Evolutionary conservation across 2,329 filamentous ascomycete genomes (phyloP), one percentile per base, ranked within the genome.

Genomic region (Alternaria rosae): DNA sequence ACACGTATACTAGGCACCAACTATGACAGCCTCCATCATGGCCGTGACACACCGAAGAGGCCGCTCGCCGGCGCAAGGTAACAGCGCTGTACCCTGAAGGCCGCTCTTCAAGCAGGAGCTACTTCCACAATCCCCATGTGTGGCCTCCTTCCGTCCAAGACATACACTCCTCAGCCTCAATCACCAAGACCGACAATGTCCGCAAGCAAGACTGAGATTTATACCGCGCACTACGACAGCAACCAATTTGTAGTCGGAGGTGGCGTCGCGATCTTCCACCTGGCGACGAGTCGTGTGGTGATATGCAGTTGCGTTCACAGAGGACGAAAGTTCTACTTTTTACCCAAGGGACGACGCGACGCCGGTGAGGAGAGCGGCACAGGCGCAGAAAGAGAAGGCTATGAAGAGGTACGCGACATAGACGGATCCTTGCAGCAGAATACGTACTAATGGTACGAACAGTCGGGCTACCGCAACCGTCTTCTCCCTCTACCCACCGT

Each of bases 261-360:
- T 5, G 84, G 84, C 13, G 82, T 84, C 0, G 83, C 82, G 2
- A 85, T 85, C 42, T 85, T 85, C 72, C 84, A 85, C 64, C 66
- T 85, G 23, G 81, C 82, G 1, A 77, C 78, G 8, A 69, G 70
- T 6, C 73, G 83, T 41, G 82, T 85, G 2, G 83, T 85, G 1
- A 70, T 85, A 11, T 85, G 83, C 73, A 82, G 80, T 62, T 83
- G 59, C 70, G 70, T 13, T 75, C 82, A 55, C 58, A 60, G 66
- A 5, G 74, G 69, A 4, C 62, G 55, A 21, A 70, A 72, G 23
- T 82, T 82, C 66, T 84, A 78, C 68, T 85, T 85, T 67, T 69
- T 85, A 9, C 83, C 83, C 6, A 85, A 85, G 65, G 83, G 84
- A 3, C 73, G 83, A 6, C 71, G 81, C 25, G 83, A 85, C 69